Evolutionary conservation across 1,284 basidiomycete genomes (phyloP), one percentile per base, ranked within the genome.

Genomic region (Golubevia sp.): DNA sequence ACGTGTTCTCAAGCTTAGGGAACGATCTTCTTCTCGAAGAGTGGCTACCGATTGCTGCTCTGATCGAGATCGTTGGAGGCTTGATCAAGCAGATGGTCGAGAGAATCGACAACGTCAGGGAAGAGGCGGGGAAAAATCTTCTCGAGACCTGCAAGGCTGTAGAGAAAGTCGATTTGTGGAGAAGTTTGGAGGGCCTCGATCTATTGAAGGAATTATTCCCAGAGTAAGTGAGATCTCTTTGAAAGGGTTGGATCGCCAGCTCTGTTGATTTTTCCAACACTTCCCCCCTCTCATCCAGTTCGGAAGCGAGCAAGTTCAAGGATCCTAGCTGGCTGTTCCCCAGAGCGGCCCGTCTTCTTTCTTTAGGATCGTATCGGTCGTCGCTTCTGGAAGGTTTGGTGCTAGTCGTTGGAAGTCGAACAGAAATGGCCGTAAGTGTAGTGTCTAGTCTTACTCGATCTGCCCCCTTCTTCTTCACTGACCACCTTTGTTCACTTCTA

Each of bases 31-130:
- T 18, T 51, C 8, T 30, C 21, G 53, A 5, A 23, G 7, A 48
- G 20, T 56, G 3, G 44, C 20, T 21, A 3, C 15, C 53, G 0
- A 58, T 70, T 6, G 49, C 44, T 0, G 11, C 24, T 15, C 64
- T 78, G 2, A 66, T 77, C 2, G 8, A 7, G 0, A 60, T 73
- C 2, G 55, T 77, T 0, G 88, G 87, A 2, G 90, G 89, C 0
- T 88, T 95, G 56, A 86, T 94, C 63, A 97, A 94, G 84, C 93
- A 97, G 80, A 91, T 92, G 5, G 89, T 93, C 18, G 96, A 98
- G 84, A 88, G 94, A 67, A 88, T 98, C 25, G 94, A 97, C 79
- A 92, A 91, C 73, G 92, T 98, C 30, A 88, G 95, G 34, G 89
- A 90, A 63, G 89, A 89, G 50, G 91, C 92, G 1, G 93, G 92